Evolutionary conservation across 2,329 filamentous ascomycete genomes (phyloP).

Genomic region (Monosporascus ibericus): DNA sequence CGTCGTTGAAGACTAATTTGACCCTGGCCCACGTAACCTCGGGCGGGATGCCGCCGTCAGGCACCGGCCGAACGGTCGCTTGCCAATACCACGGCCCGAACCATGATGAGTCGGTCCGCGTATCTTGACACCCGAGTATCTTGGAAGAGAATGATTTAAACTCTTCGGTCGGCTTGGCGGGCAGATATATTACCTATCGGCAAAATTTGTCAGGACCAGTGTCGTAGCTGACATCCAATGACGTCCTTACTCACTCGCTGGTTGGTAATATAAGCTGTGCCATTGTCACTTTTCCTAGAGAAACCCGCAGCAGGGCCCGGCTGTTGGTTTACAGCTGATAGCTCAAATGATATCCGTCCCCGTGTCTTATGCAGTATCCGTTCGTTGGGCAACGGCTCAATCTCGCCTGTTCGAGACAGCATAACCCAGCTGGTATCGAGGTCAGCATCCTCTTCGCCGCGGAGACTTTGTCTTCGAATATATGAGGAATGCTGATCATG

Average conservation of each 20-base stretch:
- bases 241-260: conserved; percentile 58
- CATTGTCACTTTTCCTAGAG: conserved; percentile 66
- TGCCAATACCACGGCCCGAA: conserved; percentile 92
- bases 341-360: conserved; percentile 67
- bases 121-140: conserved; percentile 81
- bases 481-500: conserved; percentile 39
- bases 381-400: conserved; percentile 81
- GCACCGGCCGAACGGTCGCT: conserved; percentile 70
- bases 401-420: conserved; percentile 67
- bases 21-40: conserved; percentile 69
- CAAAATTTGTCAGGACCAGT: conserved; percentile 6
- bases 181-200: conserved; percentile 77
- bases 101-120: conserved; percentile 80
- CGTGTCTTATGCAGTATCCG: conserved; percentile 74
- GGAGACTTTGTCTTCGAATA: conserved; percentile 33
- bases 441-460: conserved; percentile 42
- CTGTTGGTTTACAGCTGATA: conserved; percentile 65
- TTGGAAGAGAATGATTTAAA: conserved; percentile 87
- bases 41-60: conserved; percentile 75
- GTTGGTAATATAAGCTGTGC: conserved; percentile 76
- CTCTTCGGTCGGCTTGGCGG: conserved; percentile 58
- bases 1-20: conserved; percentile 87
- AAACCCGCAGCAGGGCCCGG: conserved; percentile 58
- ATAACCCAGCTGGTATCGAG: conserved; percentile 75
- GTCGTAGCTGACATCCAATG: conserved; percentile 2